Evolutionary conservation across 139 green algal species (phyloP), one percentile per base, ranked within the genome.

Genomic region (Coelastrella sp.): DNA sequence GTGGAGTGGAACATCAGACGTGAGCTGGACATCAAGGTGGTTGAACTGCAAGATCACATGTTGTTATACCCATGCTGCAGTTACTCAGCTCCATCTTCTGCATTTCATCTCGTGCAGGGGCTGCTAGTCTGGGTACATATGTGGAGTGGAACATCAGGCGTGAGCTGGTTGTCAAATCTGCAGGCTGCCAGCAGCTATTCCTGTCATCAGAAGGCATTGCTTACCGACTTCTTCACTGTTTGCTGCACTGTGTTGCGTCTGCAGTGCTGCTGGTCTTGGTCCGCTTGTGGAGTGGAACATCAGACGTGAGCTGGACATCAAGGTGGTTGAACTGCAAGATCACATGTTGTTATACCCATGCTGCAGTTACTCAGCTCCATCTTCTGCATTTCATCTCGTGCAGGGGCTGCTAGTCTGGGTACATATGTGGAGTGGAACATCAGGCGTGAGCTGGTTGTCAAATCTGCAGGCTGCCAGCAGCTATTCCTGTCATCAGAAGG

Each of bases 111-210:
- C n/a, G n/a, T n/a, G 85, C 68, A 88, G 82, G 86, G 91, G n/a
- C 71, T 5, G 93, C 91, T 64, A 94, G 94, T 23, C 92, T 99
- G 73, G 68, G 65, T 2, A 54, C 83, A 8, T 92, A 99, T 86
- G 98, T 98, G 71, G 95, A 98, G 64, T 98, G 97, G 96, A 97
- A 97, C 95, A 95, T 92, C 32, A 94, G 96, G 87, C 96, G 96
- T 87, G 93, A 96, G 77, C 93, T 97, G 89, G 97, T 98, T 80
- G 79, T 93, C 57, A 96, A 97, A n/a, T n/a, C n/a, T n/a, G 32
- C 32, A 47, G 32, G 32, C 32, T 47, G 32, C 32, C 32, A 47
- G 32, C 32, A 47, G 32, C 32, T 47, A 1, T 47, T 47, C 32
- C 32, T 47, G 32, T 47, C 32, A 47, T 1, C 1, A 47, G 32